Evolutionary conservation across 345 rosid genomes (phyloP), one percentile per base, ranked within the genome.

Genomic region (Leavenworthia alabamica): DNA sequence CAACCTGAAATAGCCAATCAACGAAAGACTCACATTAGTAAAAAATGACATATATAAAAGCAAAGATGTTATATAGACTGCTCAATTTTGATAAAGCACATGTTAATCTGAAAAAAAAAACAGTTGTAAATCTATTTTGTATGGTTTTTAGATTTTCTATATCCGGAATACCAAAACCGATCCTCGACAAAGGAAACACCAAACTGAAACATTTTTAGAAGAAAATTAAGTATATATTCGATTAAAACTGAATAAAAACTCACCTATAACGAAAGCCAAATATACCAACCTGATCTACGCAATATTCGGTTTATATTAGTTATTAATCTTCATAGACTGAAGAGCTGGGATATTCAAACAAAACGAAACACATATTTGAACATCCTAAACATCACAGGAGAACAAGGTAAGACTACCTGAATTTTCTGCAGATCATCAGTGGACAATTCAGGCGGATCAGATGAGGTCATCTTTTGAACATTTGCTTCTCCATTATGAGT

Each of bases 361-460:
- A 63, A 28, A 8, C 4, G 22, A 17, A 40, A 55, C 32, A 4
- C 10, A 8, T 5, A n/a, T 14, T 67, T 29, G 33, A 42, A 33
- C 22, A 60, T 16, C 56, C 36, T 15, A 46, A 26, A 53, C 19
- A 47, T 36, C 35, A 56, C 10, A 48, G 20, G 35, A 50, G 39
- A 43, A 24, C 49, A 35, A 41, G 39, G 6, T 27, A 49, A 36
- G 46, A 5, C 36, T 77, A 88, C 99, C 99, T 82, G 84, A 48
- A 88, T 80, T 75, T 79, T 90, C 79, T 79, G 81, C 46, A 79
- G 54, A 63, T 90, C 97, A 55, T 86, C 90, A 43, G 71, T 47
- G 1, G 90, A 82, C 41, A 88, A 48, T 70, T 72, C 68, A 71
- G 70, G 66, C 48, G 77, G 66, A 68, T 77, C 87, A 33, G 56